Conservation (phyloP, 306 rosid genomes). For the Neltuma alba region DNA sequence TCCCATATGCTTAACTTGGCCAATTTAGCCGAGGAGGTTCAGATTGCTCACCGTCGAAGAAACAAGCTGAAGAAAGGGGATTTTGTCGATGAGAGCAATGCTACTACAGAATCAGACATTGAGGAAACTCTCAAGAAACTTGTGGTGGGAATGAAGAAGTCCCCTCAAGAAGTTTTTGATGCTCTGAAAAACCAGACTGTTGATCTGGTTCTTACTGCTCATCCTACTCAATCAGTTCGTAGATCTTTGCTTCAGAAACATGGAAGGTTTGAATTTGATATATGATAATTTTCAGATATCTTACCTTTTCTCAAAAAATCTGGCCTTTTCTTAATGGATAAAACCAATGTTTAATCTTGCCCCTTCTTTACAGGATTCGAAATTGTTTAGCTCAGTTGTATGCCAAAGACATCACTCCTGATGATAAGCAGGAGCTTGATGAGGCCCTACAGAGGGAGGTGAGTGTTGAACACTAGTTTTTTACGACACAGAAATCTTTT, state of each 20-base stretch:
- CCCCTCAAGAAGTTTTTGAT: constrained; percentile 96
- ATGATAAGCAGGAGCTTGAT: constrained; percentile 91
- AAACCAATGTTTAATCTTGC: constrained; percentile 1
- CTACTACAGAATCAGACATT: constrained; percentile 94
- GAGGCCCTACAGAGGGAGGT: constrained; percentile 98
- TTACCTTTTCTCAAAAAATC: not conserved
- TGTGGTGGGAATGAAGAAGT: constrained; percentile 67
- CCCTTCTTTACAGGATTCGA: constrained; percentile 58
- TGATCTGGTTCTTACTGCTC: constrained; percentile 96
- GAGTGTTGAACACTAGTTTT: constrained; percentile 23
- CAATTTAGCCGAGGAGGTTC: constrained; percentile 99
- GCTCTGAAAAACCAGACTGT: constrained; percentile 96
- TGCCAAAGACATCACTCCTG: constrained; percentile 86
- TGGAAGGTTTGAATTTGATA: constrained; percentile 64
- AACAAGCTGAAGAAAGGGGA: constrained; percentile 93
- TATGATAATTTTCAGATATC: constrained; percentile 15
- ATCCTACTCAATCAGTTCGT: constrained; percentile 97
- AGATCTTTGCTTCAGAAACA: constrained; percentile 99
- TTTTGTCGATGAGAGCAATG: constrained; percentile 82
- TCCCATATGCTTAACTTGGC: constrained; percentile 99
- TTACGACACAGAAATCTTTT: not conserved
- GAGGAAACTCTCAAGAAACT: constrained; percentile 97
- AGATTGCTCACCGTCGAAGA: constrained; percentile 85
- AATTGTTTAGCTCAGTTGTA: constrained; percentile 70
- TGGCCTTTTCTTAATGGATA: constrained; percentile 1